A percentile compares a stretch with the other conserved stretches of the same genome.
Evolutionary conservation across 2,329 filamentous ascomycete genomes (phyloP).

Genomic region (Mycogone perniciosa): DNA sequence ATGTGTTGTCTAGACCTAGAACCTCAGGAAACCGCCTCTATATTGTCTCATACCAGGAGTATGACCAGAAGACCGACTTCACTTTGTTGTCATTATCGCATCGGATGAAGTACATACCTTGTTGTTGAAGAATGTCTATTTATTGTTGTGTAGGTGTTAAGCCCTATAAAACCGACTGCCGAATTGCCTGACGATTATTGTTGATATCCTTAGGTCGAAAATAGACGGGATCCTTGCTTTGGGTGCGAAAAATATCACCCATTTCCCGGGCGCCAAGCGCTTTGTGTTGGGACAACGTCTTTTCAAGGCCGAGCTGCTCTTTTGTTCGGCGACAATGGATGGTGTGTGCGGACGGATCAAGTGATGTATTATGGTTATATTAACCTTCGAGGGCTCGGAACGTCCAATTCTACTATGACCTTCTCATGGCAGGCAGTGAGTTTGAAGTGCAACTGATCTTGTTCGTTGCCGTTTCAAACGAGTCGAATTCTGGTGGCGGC

Average conservation of each 20-base stretch:
- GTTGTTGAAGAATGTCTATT: no score
- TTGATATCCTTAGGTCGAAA: neutral
- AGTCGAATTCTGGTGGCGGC: neutral
- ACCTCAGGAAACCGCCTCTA: slow-evolving; percentile 3
- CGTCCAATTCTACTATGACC: neutral
- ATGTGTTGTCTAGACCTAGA: slow-evolving; percentile 9
- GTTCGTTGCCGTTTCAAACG: neutral
- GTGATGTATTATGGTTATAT: neutral
- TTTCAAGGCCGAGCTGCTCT: neutral
- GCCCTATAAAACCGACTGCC: neutral
- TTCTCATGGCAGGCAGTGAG: neutral
- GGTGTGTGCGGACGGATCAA: neutral
- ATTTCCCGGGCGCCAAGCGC: neutral
- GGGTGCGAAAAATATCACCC: neutral
- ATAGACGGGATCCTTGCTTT: neutral
- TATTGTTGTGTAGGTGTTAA: no score
- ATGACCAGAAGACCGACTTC: no score
- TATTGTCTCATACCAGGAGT: no score
- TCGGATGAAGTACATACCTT: no score
- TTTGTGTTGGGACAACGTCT: neutral
- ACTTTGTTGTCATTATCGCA: no score
- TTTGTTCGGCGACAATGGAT: neutral
- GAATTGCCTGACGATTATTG: neutral
- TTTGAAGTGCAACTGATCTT: neutral
- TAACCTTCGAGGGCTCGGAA: neutral